Evolutionary conservation across 208 protist genomes (phyloP), one percentile per base, ranked within the genome.

Genomic region (Acanthamoeba royreba): DNA sequence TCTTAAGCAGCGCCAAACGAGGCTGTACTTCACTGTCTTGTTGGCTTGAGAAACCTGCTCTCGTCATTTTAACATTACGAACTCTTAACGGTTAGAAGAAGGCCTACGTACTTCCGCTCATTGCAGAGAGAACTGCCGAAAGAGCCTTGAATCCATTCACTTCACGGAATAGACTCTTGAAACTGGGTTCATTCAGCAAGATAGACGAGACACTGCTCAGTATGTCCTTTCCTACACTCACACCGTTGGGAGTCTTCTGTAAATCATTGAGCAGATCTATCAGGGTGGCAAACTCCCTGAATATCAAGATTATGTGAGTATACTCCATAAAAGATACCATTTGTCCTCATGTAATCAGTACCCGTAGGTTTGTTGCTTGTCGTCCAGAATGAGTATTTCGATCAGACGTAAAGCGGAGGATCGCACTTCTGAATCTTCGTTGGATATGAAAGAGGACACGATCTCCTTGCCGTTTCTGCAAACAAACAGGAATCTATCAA

Each of bases 261-360:
- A 61, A 45, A 9, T 33, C 83, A 22, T 28, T 31, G 17, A 90
- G 28, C 38, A 90, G 33, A 58, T 42, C 83, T 9, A 90, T 35
- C n/a, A 90, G 55, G 33, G 52, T 90, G 3, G 83, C 83, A 90
- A 90, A 90, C 49, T 90, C 83, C 28, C 83, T 90, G 55, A 46
- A 85, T 85, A 42, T 53, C 11, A 46, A 85, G 45, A 52, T 25
- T 77, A 15, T 15, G 66, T 55, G 13, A 19, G 9, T 9, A 19
- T 19, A 9, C 49, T 55, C 19, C n/a, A n/a, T n/a, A n/a, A n/a
- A n/a, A n/a, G n/a, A n/a, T n/a, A n/a, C n/a, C n/a, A n/a, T n/a
- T n/a, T n/a, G n/a, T n/a, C n/a, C n/a, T n/a, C n/a, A n/a, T n/a
- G 79, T 7, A 33, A 33, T 40, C 33, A 17, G 83, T 90, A 90